Percentiles rank a stretch among this genome's conserved stretches.
phyloP scores from a whole-genome alignment of 495 filamentous ascomycete species.

The Aspergillus nidulans region DNA sequence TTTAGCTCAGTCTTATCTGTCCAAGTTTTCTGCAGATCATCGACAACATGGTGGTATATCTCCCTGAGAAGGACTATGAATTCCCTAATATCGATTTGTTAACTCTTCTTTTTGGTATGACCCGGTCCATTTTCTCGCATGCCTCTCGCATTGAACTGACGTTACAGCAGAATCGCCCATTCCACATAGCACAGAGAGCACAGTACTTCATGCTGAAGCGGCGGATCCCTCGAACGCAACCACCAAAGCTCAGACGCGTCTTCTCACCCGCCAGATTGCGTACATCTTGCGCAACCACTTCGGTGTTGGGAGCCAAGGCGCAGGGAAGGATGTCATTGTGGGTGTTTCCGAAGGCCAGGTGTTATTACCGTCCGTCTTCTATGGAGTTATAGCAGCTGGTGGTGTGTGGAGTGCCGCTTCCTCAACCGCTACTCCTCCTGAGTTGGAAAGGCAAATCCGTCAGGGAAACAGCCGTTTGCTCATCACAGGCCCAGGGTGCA shows the following conservation, averaged over 20 bases:
- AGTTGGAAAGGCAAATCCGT: slow-evolving; percentile 39
- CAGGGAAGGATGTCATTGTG: slow-evolving; percentile 47
- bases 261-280: slow-evolving; percentile 39
- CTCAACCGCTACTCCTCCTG: slow-evolving; percentile 31
- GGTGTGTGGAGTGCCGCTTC: slow-evolving; percentile 44
- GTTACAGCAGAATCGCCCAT: slow-evolving; percentile 14
- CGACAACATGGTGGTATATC: slow-evolving; percentile 13
- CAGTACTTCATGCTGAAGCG: slow-evolving; percentile 39
- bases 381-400: slow-evolving; percentile 45
- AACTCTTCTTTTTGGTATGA: slow-evolving; percentile 11
- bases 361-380: slow-evolving; percentile 43
- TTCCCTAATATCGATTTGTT: slow-evolving; percentile 15
- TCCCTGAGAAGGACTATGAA: slow-evolving; percentile 16
- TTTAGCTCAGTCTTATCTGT: too few species aligned
- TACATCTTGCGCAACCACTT: slow-evolving; percentile 43
- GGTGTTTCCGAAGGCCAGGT: slow-evolving; percentile 47
- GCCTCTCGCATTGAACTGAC: neutral
- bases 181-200: slow-evolving; percentile 35
- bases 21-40: neutral
- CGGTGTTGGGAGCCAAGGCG: slow-evolving; percentile 42
- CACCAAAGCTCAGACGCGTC: slow-evolving; percentile 44
- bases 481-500: slow-evolving; percentile 8
- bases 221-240: slow-evolving; percentile 41
- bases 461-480: slow-evolving; percentile 12
- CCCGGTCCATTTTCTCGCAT: neutral